A percentile compares a stretch with the other conserved stretches of the same genome.
Evolutionary conservation across 805 yeast genomes (phyloP).

Genomic region (Pichia sporocuriosa): DNA sequence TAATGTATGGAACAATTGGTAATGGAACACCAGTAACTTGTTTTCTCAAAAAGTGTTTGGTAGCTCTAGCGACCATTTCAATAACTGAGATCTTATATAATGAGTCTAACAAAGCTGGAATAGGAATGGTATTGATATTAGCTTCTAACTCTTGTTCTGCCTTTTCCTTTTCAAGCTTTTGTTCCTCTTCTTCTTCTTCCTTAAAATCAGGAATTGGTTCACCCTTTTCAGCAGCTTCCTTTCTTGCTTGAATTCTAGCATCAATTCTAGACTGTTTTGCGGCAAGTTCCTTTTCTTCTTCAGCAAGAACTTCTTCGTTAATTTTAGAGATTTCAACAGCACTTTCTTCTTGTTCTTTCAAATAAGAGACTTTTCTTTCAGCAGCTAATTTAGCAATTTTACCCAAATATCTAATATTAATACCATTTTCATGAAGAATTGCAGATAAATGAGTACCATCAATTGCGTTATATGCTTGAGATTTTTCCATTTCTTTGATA

Average conservation of each 20-base stretch:
- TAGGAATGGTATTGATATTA: conserved; percentile 39
- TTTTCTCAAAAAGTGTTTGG: conserved; percentile 65
- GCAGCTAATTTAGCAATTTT: conserved; percentile 34
- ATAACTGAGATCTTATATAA: conserved; percentile 41
- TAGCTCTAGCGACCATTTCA: conserved; percentile 76
- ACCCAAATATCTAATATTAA: conserved; percentile 86
- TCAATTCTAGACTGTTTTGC: conserved; percentile 30
- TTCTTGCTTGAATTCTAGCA: conserved; percentile 18
- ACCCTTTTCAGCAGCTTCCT: conserved; percentile 16
- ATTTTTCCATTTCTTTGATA: conserved; percentile 46
- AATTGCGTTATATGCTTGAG: conserved; percentile 53
- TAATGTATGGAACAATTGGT: conserved; percentile 49
- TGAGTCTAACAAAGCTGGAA: conserved; percentile 37
- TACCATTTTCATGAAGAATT: conserved; percentile 71
- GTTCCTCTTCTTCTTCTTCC: conserved; percentile 26
- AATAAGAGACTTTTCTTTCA: conserved; percentile 20
- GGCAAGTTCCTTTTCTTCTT: conserved; percentile 22
- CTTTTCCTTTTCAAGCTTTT: conserved; percentile 27
- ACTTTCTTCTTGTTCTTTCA: conserved; percentile 16
- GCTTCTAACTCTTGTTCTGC: conserved; percentile 28
- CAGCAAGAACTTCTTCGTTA: conserved; percentile 23
- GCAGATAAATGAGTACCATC: conserved; percentile 74
- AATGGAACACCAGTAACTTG: conserved; percentile 42
- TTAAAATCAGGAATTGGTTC: conserved; percentile 19
- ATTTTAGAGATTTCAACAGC: conserved; percentile 29